phyloP scores from a whole-genome alignment of 2,329 filamentous ascomycete genomes.

The Talaromyces rugulosus region DNA sequence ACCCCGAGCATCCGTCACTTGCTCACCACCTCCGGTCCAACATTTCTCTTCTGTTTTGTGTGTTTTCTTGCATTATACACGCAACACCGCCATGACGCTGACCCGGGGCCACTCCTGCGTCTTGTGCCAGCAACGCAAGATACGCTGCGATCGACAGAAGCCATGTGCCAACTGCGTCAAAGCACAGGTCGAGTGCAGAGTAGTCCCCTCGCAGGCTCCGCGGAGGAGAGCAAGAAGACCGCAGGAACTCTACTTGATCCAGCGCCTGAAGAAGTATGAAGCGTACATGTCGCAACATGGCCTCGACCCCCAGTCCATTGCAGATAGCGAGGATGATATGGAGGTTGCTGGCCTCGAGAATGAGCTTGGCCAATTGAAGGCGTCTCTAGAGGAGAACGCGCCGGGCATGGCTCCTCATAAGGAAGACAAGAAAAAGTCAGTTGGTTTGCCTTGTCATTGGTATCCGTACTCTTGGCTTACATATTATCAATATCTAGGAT shows the following conservation, averaged over 20 bases:
- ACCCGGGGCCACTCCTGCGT: constrained; percentile 50
- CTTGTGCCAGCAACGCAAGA: constrained; percentile 69
- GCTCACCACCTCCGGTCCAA: no score
- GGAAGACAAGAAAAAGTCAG: background rate
- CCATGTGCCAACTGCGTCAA: constrained; percentile 67
- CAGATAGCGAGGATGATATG: background rate
- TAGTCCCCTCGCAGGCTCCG: constrained; percentile 43
- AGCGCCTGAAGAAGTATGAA: constrained; percentile 64
- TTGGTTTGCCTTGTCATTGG: background rate
- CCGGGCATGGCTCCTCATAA: background rate
- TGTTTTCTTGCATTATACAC: background rate
- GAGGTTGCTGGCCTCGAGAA: background rate
- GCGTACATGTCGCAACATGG: constrained; percentile 59
- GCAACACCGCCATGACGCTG: background rate
- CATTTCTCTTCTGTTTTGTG: background rate
- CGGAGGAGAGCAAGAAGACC: constrained; percentile 55
- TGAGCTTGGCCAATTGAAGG: background rate
- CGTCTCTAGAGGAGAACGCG: background rate
- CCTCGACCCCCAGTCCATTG: constrained; percentile 62
- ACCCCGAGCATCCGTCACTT: background rate
- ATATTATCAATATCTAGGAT: constrained; percentile 6
- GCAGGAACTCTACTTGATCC: constrained; percentile 63
- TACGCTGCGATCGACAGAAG: constrained; percentile 67
- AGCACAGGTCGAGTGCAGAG: constrained; percentile 53
- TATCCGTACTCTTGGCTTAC: background rate